Evolutionary conservation across 2,329 filamentous ascomycete species (phyloP).

Genomic region (Sclerotinia nivalis): DNA sequence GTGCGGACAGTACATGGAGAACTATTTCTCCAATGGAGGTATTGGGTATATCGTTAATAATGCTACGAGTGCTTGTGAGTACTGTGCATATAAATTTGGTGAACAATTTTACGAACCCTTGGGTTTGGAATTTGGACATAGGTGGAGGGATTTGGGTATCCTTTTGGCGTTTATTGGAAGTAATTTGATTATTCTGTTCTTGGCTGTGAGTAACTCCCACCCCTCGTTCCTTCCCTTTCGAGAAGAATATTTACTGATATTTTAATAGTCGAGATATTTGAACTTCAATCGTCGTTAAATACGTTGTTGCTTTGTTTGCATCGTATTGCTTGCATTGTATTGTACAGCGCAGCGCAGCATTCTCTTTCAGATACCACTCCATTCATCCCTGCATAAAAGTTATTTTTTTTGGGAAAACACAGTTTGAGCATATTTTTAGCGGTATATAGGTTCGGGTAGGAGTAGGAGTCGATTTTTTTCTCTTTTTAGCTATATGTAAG

Average conservation of each 20-base stretch:
- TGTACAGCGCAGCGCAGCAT: too few species aligned
- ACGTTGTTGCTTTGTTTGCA: background rate
- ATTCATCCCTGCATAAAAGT: background rate
- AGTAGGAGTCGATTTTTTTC: too few species aligned
- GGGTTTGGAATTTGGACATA: constrained; percentile 62
- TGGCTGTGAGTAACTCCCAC: constrained; percentile 43
- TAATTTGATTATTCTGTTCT: constrained; percentile 67
- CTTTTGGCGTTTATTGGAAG: constrained; percentile 73
- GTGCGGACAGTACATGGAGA: constrained; percentile 74
- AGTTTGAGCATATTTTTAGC: background rate
- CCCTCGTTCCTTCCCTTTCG: too few species aligned
- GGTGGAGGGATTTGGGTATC: constrained; percentile 85
- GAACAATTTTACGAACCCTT: constrained; percentile 77
- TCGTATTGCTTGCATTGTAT: background rate
- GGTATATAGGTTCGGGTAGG: background rate
- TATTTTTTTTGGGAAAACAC: background rate
- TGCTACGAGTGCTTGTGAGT: constrained; percentile 67
- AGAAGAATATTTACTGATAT: constrained; percentile 25
- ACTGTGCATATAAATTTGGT: constrained; percentile 78
- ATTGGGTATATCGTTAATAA: constrained; percentile 71
- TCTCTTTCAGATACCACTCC: background rate
- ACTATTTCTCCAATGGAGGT: constrained; percentile 69
- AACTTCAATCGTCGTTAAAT: constrained; percentile 49
- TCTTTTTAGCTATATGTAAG: background rate
- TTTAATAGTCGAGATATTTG: constrained; percentile 43